Base-by-base conservation (phyloP, 2,329 filamentous ascomycete species). In the Calonectria pteridis region DNA sequence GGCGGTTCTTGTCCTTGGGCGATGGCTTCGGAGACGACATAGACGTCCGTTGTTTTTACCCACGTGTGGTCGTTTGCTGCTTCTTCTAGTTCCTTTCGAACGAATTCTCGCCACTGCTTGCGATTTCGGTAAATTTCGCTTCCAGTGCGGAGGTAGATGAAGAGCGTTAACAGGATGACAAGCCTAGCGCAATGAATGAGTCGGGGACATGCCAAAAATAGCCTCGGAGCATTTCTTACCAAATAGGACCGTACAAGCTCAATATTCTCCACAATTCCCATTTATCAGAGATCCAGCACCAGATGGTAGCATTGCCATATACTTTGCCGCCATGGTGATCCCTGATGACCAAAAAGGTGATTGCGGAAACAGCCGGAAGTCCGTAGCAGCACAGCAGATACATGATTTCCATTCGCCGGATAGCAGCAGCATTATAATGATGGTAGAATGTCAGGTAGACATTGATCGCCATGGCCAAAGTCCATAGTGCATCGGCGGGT, bases 361-460 rank as follows among this genome's bases (percentile, higher is more conserved):
- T 46, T 1, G 71, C 71, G 26, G 71, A 67, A n/a, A 69, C 14
- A 35, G 68, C 35, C 2, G 71, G 66, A 9, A 73, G 29, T 4
- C 71, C 71, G 29, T 69, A 73, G 40, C 71, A 73, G 33, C 46
- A 69, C 23, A 58, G 26, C 7, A 73, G 6, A 23, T 73, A 73
- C 28, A 73, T 37, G 13, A 69, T 4, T 43, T 73, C 71, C 28
- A 59, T 64, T 51, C 83, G 86, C 20, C 90, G 90, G 26, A 96
- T 86, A 68, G 90, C 88, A 1, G 86, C 82, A 0, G 91, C 89
- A 72, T 93, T 90, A 79, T 91, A 95, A 74, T 92, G 92, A 76
- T 87, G 87, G 82, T 94, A 95, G 80, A 96, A 94, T 0, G 94
- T 95, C 13, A 96, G 84, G 82, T 94, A 94, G 68, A 96, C 94